phyloP scores from a whole-genome alignment of 169 alveolate genomes.

The Plasmodium cynomolgi region DNA sequence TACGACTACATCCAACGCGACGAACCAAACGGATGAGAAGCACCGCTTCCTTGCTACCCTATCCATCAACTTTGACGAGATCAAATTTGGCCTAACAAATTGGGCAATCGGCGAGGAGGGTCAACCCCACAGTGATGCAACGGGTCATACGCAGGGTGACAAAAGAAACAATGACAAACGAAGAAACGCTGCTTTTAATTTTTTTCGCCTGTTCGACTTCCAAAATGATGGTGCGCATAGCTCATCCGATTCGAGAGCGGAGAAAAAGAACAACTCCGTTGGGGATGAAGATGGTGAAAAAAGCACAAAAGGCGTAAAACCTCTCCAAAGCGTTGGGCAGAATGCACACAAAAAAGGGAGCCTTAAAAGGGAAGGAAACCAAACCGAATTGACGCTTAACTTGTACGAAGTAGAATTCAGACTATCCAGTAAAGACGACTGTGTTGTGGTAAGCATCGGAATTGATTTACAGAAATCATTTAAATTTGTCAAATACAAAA shows the following conservation, averaged over 20 bases:
- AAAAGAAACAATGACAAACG: not conserved
- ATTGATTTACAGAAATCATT: conserved; percentile 15
- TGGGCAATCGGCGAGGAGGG: not conserved
- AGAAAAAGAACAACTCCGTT: not conserved
- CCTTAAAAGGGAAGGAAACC: not conserved
- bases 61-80: conserved; percentile 1
- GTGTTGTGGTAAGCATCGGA: conserved; percentile 21
- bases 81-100: not conserved
- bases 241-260: not conserved
- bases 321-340: not conserved
- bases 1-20: conserved; percentile 15
- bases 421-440: conserved; percentile 33
- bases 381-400: conserved; percentile 7
- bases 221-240: not conserved
- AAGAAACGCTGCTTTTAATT: not conserved
- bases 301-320: not conserved
- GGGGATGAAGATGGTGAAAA: not conserved
- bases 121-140: not conserved
- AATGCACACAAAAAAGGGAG: not conserved
- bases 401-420: conserved; percentile 67
- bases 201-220: not conserved
- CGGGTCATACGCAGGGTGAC: not conserved
- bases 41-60: conserved; percentile 15
- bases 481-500: conserved; percentile 28
- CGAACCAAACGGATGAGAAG: not conserved